A percentile compares a stretch with the other conserved stretches of the same genome.
These are phyloP conservation scores for Trichosporon sp. DNA, from an alignment of 1,284 basidiomycete genomes.

Conservation along the genomic window DNA sequence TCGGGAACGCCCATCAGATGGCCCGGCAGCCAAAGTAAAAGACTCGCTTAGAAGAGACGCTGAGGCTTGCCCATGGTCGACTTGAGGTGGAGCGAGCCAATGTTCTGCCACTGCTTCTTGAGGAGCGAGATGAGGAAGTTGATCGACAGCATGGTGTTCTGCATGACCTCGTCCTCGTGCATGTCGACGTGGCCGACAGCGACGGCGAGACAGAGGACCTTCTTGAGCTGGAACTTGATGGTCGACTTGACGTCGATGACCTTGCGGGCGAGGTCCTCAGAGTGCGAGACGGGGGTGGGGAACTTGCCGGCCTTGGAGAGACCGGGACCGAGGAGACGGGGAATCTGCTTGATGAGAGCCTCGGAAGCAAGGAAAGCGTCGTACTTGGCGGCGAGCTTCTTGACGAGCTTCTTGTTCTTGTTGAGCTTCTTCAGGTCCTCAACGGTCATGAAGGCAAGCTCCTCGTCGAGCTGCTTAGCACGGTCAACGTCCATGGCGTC, in stretches of 20 bases:
- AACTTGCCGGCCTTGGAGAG: constrained; percentile 99
- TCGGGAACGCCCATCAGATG: constrained; percentile 12
- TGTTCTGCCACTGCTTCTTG: constrained; percentile 99
- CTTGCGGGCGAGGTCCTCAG: constrained; percentile 90
- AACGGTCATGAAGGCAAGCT: constrained; percentile 81
- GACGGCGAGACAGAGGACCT: constrained; percentile 98
- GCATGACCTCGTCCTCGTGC: constrained; percentile 95
- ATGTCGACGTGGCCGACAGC: constrained; percentile 98
- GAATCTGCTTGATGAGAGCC: constrained; percentile 98
- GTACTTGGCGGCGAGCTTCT: constrained; percentile 99
- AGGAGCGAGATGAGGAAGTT: constrained; percentile 99
- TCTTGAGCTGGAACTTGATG: constrained; percentile 99
- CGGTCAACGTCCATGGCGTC: constrained; percentile 98
- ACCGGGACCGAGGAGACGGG: constrained; percentile 98
- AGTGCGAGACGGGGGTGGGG: constrained; percentile 93
- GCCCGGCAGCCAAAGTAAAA: constrained; percentile 18
- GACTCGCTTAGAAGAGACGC: constrained; percentile 75
- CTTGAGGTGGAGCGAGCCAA: constrained; percentile 99
- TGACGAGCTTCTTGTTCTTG: constrained; percentile 99
- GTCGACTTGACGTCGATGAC: constrained; percentile 94
- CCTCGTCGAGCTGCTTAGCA: constrained; percentile 57
- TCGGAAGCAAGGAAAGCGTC: constrained; percentile 99
- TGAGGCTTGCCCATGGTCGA: constrained; percentile 98
- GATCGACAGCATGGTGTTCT: constrained; percentile 97
- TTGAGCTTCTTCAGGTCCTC: constrained; percentile 94